Base-by-base conservation (phyloP, 73 alveolate genomes). In the Paramecium sexaurelia region DNA sequence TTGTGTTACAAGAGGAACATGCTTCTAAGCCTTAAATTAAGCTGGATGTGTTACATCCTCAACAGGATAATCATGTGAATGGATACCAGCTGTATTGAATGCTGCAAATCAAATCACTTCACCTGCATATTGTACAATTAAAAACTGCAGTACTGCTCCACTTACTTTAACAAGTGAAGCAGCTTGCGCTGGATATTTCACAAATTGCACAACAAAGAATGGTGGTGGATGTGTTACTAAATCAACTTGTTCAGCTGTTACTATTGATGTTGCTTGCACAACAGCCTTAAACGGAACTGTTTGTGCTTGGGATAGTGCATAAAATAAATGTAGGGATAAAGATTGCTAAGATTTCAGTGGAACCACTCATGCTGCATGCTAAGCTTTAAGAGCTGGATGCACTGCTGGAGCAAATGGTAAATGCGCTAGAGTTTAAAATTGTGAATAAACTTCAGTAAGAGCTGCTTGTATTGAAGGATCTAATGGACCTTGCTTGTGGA, bases 211-310 rank as follows among this genome's bases (percentile, higher is more conserved):
- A 22, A 78, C 90, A 2, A 78, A 78, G 33, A 41, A 41, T 29
- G 90, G 90, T 0, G 90, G 90, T 19, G 90, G 90, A 19, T 78
- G 90, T 78, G 75, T 78, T 29, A 17, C 43, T 17, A 78, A 45
- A 40, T 39, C 75, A 37, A 39, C 73, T 22, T 78, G 90, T 22
- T 2, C 68, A 40, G 90, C 68, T 8, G 90, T 33, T 13, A 19
- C 33, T 13, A 35, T 78, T 43, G 71, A 39, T 39, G 90, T 35
- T 2, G 90, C 90, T 22, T 78, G 90, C 13, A 78, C 90, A 22
- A 78, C 69, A 6, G 68, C 68, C 11, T 41, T 24, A 5, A 43
- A 37, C 22, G 32, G 35, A 5, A 43, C 68, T 22, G 5, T 22
- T 0, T 78, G 90, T 78, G 75, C 36, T 24, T 78, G 90, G 90